Evolutionary conservation across 2,329 filamentous ascomycete species (phyloP), one percentile per base, ranked within the genome.

Genomic region (Exophiala bonariae): DNA sequence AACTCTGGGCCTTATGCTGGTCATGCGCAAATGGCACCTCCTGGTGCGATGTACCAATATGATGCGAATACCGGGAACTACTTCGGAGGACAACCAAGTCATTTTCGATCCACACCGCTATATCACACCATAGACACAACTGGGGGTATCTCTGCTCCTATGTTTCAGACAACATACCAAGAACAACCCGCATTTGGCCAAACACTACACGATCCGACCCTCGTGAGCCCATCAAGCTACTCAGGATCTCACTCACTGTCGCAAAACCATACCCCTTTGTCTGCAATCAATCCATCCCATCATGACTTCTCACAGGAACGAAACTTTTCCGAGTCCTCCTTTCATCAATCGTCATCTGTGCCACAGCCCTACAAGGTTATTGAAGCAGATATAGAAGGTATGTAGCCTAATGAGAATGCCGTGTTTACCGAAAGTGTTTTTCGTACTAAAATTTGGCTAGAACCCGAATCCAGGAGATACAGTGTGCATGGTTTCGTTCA

Each of bases 371-470:
- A 47, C 19, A 31, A 22, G 8, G 34, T 41, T 26, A n/a, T 33
- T 30, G 33, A 45, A 23, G 38, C n/a, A 19, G 30, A 26, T 38
- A 41, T 44, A 44, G 49, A 44, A 17, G 49, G 49, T 51, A 51
- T 47, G 49, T 51, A 46, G 49, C 16, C 35, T 20, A 47, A 30
- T 40, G n/a, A 41, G 31, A 31, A 23, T 37, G 16, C 17, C 34
- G 30, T 38, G 33, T 26, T 33, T 16, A 35, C 41, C 41, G 23
- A 18, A 35, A 6, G 11, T 23, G 35, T 41, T 33, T 38, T 23
- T 17, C 7, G 35, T 41, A 41, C 47, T 48, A 49, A 48, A 47
- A 33, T 47, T 31, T 42, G 31, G 10, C 35, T 43, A 53, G 50
- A 49, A 39, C 32, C 32, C 32, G 38, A 40, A 26, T 34, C 43